phyloP scores from a whole-genome alignment of 371 early-diverging fungal genomes.

The Mycotypha africana region DNA sequence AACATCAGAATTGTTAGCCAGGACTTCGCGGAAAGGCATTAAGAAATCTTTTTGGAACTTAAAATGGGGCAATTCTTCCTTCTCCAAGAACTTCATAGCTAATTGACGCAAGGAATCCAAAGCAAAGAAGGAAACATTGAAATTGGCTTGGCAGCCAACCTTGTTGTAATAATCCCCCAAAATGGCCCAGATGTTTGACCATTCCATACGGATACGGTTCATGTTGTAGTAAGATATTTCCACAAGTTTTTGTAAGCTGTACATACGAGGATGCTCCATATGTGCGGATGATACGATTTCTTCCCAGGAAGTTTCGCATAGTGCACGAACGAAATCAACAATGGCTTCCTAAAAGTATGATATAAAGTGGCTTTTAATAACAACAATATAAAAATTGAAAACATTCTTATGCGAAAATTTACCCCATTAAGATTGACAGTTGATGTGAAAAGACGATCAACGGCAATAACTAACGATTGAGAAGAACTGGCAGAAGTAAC shows the following conservation, averaged over 20 bases:
- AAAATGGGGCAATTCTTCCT: slow-evolving; percentile 92
- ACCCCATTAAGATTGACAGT: slow-evolving; percentile 47
- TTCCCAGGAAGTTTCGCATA: slow-evolving; percentile 85
- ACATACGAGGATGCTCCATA: slow-evolving; percentile 71
- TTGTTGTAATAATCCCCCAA: slow-evolving; percentile 89
- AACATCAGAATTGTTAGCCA: slow-evolving; percentile 69
- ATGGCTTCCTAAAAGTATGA: slow-evolving; percentile 57
- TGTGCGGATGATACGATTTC: slow-evolving; percentile 73
- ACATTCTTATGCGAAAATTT: slow-evolving; percentile 4
- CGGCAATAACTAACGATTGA: slow-evolving; percentile 67
- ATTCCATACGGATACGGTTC: slow-evolving; percentile 94
- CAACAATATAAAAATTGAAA: not conserved
- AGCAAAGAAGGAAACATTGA: slow-evolving; percentile 85
- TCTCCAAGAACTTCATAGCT: slow-evolving; percentile 92
- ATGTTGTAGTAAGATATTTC: slow-evolving; percentile 97
- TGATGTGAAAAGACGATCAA: slow-evolving; percentile 79
- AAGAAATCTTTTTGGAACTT: slow-evolving; percentile 95
- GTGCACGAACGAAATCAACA: slow-evolving; percentile 83
- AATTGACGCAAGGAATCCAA: slow-evolving; percentile 90
- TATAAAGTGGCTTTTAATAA: no score
- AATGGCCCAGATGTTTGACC: slow-evolving; percentile 93
- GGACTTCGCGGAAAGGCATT: slow-evolving; percentile 83
- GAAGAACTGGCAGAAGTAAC: slow-evolving; percentile 51
- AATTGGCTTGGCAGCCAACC: slow-evolving; percentile 85
- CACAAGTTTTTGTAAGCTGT: slow-evolving; percentile 86